These are phyloP conservation scores for Vinca major DNA, from an alignment of 305 asterid species.

Conservation along the genomic window DNA sequence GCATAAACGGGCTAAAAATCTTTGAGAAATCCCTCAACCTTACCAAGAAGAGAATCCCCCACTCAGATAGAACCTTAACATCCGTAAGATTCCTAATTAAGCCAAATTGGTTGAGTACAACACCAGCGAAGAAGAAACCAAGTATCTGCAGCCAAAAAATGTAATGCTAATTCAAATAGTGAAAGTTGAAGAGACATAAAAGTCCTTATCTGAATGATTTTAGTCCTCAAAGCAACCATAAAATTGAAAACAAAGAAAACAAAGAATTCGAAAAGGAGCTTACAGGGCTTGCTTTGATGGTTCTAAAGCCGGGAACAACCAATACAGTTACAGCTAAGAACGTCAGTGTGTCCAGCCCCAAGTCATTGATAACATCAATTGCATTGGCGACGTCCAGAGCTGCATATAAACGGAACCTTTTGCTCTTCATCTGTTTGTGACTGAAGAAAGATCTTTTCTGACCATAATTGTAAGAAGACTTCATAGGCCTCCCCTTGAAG, in stretches of 20 bases:
- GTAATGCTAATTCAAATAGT: neutral
- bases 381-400: conserved; percentile 70
- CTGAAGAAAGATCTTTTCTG: conserved; percentile 29
- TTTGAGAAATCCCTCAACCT: conserved; percentile 22
- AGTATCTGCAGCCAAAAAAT: conserved; percentile 62
- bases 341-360: conserved; percentile 86
- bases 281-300: conserved; percentile 93
- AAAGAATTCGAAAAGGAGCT: conserved; percentile 26
- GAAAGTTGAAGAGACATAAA: neutral
- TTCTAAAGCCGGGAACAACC: conserved; percentile 85
- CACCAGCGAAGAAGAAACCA: conserved; percentile 97
- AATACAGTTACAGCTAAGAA: conserved; percentile 85
- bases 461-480: conserved; percentile 19
- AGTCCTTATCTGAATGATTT: neutral
- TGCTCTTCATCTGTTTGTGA: conserved; percentile 21
- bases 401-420: conserved; percentile 42
- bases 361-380: conserved; percentile 87
- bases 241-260: neutral
- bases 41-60: conserved; percentile 99
- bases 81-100: conserved; percentile 80
- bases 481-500: conserved; percentile 32
- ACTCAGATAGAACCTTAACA: conserved; percentile 89
- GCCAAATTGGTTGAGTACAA: conserved; percentile 91
- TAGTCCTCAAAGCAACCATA: neutral
- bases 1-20: neutral